Percentiles rank a stretch among this genome's conserved stretches.
Conservation (phyloP, 2,329 filamentous ascomycete species). For the Talaromyces sp. region DNA sequence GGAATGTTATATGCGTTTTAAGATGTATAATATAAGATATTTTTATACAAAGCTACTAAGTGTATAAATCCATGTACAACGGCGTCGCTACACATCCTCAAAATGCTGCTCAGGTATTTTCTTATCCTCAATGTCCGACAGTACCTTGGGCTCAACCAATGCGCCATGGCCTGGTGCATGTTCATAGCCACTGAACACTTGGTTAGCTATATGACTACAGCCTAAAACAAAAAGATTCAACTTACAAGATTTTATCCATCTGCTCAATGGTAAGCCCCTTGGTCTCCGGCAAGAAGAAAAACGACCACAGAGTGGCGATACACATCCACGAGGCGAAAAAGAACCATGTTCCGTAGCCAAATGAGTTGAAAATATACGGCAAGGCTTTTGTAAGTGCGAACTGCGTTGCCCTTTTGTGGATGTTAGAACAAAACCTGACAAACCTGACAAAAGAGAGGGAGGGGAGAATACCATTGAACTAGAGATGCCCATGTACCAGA, state of each 20-base stretch:
- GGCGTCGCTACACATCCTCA: neutral
- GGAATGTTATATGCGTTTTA: neutral
- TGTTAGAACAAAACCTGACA: neutral
- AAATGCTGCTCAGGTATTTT: neutral
- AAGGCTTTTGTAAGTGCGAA: slow-evolving; percentile 35
- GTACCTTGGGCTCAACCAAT: neutral
- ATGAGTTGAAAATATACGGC: slow-evolving; percentile 34
- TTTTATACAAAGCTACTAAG: neutral
- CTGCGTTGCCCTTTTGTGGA: neutral
- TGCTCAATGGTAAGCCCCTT: slow-evolving; percentile 16
- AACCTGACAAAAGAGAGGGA: neutral
- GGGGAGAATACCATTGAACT: neutral
- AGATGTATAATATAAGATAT: neutral
- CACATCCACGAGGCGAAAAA: slow-evolving; percentile 36
- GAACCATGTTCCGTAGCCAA: slow-evolving; percentile 35
- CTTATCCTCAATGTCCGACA: neutral
- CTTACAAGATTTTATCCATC: slow-evolving; percentile 12
- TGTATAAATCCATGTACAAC: neutral
- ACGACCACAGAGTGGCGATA: slow-evolving; percentile 32
- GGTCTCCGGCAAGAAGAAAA: slow-evolving; percentile 22
- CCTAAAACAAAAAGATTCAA: neutral
- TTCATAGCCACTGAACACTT: neutral
- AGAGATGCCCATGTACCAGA: neutral
- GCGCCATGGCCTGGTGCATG: neutral
- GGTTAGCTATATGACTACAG: neutral